Evolutionary conservation across 106 monocot genomes (phyloP).

Genomic region (Xerophyta viscosa): DNA sequence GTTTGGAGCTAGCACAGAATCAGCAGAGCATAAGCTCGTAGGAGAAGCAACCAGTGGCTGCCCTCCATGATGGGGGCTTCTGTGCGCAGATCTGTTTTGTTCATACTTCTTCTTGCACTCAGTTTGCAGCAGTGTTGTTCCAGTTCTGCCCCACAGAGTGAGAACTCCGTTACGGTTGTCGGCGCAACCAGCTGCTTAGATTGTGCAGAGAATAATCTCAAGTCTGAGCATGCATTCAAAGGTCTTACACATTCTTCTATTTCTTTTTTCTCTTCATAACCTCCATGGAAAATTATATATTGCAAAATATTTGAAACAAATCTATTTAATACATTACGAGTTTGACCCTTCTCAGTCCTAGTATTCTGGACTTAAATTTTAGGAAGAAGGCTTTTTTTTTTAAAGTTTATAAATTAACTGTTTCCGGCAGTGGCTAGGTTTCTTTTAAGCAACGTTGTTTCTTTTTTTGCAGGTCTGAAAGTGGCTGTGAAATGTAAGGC

Average conservation of each 20-base stretch:
- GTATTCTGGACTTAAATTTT: not conserved
- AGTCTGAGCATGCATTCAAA: constrained; percentile 13
- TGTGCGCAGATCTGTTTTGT: not conserved
- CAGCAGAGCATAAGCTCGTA: not conserved
- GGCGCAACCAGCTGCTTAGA: constrained; percentile 22
- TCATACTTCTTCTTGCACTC: not conserved
- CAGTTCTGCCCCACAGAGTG: not conserved
- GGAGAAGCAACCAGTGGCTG: not conserved
- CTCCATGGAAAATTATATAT: too few relatives aligned
- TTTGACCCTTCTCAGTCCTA: not conserved
- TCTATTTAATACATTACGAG: not conserved
- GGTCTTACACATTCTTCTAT: too few relatives aligned
- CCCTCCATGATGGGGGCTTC: not conserved
- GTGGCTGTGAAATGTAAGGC: constrained; percentile 33
- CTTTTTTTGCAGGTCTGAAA: constrained; percentile 17
- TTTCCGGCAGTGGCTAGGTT: too few relatives aligned
- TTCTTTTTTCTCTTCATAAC: too few relatives aligned
- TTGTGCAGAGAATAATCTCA: constrained; percentile 17
- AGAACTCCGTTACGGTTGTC: not conserved
- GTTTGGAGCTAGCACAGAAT: not conserved
- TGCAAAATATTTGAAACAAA: too few relatives aligned
- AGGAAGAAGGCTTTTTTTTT: not conserved
- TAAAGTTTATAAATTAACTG: too few relatives aligned
- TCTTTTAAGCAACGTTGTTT: too few relatives aligned
- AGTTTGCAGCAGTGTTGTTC: not conserved